Base-by-base conservation (phyloP, 495 filamentous ascomycete genomes). In the Tuber aestivum region DNA sequence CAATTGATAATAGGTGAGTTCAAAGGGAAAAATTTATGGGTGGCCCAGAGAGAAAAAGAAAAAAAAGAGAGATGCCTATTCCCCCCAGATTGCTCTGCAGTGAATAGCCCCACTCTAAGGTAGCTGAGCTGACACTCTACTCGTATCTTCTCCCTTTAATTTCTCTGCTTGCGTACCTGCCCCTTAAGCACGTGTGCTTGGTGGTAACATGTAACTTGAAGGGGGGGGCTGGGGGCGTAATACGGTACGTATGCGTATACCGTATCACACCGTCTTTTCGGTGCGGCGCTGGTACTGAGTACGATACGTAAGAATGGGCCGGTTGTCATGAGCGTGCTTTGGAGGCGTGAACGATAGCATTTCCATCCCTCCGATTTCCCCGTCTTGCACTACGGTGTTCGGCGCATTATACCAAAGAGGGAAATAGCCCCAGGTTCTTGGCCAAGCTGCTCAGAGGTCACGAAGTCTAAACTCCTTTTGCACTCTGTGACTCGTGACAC, bases 141-240 rank as follows among this genome's bases (percentile, higher is more conserved):
- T n/a, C n/a, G n/a, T n/a, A 65, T 65, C 56, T 18, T 65, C 27
- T 65, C 56, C 56, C 27, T 65, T 65, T 65, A 65, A 65, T 65
- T 65, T 65, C 56, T 65, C 32, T 35, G 14, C 56, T 65, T 65
- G 56, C 27, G 56, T 65, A 65, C 56, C 27, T 65, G 12, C 27
- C 56, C 56, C 27, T 65, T 65, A 14, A 27, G 56, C 56, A 65
- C 56, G 56, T 35, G 14, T 65, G 56, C 56, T 65, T 65, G 56
- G 56, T 65, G 20, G 35, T 65, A 65, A 18, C 12, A 35, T 65
- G 27, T 32, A 27, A 14, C 50, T 14, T n/a, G 23, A 10, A 61
- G 50, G 50, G n/a, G 12, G 45, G 21, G 50, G 50, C 50, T 61
- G 50, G 27, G 12, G 27, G 50, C 12, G n/a, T 8, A 12, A 8